Evolutionary conservation across 108 stramenopile genomes (phyloP), one percentile per base, ranked within the genome.

Genomic region (Skeletonema grethae): DNA sequence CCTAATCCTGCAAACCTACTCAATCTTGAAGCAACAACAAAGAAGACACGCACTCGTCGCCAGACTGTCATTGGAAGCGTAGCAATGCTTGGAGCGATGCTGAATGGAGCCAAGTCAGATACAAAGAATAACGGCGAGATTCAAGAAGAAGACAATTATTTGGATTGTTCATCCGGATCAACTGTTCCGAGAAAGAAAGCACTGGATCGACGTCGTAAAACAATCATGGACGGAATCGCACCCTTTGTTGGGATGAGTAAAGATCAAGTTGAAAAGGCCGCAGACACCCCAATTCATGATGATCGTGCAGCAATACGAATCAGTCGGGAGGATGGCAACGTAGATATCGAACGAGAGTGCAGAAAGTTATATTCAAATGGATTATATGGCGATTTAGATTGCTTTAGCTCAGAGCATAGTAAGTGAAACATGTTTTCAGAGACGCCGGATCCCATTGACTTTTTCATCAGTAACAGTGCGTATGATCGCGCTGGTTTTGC

Each of bases 331-430:
- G 68, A 69, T 38, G 68, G 68, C 20, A 16, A 35, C 28, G 35
- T 41, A 15, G 68, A 69, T 36, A 69, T 69, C 24, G 48, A 69
- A 39, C 22, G 57, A 39, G 68, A 69, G 35, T 69, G 57, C 56
- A 56, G 68, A 9, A 69, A 59, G 22, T 29, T 69, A 5, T 68
- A 68, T 39, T 28, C 25, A 28, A 1, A 28, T 28, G 38, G 12
- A 2, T 39, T 39, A n/a, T n/a, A 43, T 5, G 41, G 41, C 3
- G 41, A 43, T 43, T 15, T 43, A 15, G 15, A 43, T n/a, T 39
- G 38, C 38, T 39, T 12, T 11, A 39, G 38, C 38, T 1, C 25
- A 28, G 25, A 28, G 1, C 0, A 28, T 28, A 28, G 25, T 28
- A 28, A n/a, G n/a, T n/a, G 46, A 0, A n/a, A 18, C 1, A 18